These are phyloP conservation scores for Coemansia sp. DNA, from an alignment of 192 early-diverging fungal genomes.

Conservation along the genomic window DNA sequence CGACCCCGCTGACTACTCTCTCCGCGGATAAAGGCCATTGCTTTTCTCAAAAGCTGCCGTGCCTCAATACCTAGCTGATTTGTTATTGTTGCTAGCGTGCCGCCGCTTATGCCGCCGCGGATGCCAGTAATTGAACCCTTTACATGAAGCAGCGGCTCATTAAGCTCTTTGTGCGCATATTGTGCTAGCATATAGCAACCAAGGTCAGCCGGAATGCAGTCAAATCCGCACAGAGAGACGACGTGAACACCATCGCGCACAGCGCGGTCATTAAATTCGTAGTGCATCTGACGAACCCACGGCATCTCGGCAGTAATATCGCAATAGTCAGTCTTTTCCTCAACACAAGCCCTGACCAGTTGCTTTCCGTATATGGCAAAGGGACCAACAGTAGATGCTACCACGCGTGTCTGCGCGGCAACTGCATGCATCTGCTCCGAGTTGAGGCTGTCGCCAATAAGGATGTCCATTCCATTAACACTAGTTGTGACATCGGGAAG, in stretches of 20 bases:
- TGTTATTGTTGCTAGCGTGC: constrained; percentile 58
- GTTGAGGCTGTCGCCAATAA: constrained; percentile 70
- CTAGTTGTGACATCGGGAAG: constrained; percentile 20
- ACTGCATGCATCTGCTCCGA: constrained; percentile 62
- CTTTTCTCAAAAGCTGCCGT: not conserved
- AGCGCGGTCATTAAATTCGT: constrained; percentile 68
- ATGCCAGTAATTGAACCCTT: constrained; percentile 61
- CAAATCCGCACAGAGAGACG: constrained; percentile 84
- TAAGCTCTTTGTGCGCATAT: constrained; percentile 52
- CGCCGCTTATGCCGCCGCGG: constrained; percentile 64
- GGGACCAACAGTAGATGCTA: constrained; percentile 83
- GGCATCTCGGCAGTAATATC: constrained; percentile 85
- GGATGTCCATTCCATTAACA: constrained; percentile 53
- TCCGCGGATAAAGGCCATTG: not conserved
- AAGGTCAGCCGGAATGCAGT: constrained; percentile 87
- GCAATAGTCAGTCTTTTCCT: constrained; percentile 72
- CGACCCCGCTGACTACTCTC: not conserved
- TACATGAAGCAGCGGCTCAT: constrained; percentile 58
- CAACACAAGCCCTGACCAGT: constrained; percentile 53
- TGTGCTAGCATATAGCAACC: constrained; percentile 73
- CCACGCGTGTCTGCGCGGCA: constrained; percentile 63
- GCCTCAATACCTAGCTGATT: constrained; percentile 27
- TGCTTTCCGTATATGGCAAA: constrained; percentile 70
- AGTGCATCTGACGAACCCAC: constrained; percentile 65
- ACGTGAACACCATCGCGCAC: constrained; percentile 65